Evolutionary conservation across 2,329 filamentous ascomycete species (phyloP).

Genomic region (Trichoderma citrinoviride): DNA sequence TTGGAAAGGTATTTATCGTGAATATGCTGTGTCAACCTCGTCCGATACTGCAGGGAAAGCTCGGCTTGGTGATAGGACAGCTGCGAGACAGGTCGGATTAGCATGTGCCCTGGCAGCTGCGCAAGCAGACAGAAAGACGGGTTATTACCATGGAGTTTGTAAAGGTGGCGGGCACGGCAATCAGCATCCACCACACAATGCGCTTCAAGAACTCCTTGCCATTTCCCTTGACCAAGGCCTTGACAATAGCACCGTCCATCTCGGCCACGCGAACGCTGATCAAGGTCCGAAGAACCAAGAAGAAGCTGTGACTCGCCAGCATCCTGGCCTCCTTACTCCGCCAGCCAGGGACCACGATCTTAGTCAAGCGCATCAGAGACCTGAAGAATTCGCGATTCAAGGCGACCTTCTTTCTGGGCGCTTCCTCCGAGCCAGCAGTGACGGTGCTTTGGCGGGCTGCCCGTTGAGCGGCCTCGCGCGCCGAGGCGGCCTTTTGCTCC

Average conservation of each 20-base stretch:
- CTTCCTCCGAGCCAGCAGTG: slow-evolving; percentile 38
- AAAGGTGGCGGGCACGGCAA: slow-evolving; percentile 92
- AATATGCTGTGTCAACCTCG: slow-evolving; percentile 87
- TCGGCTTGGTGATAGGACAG: slow-evolving; percentile 96
- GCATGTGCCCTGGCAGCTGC: background rate
- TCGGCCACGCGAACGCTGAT: slow-evolving; percentile 96
- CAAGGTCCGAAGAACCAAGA: slow-evolving; percentile 83
- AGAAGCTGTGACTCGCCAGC: slow-evolving; percentile 87
- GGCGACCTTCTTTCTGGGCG: slow-evolving; percentile 76
- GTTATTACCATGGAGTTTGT: slow-evolving; percentile 91
- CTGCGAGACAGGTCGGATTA: slow-evolving; percentile 42
- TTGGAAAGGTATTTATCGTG: slow-evolving; percentile 96
- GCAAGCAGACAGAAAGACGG: background rate
- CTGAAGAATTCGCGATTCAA: slow-evolving; percentile 80
- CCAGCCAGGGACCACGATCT: slow-evolving; percentile 89
- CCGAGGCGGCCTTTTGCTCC: slow-evolving; percentile 84
- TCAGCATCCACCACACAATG: slow-evolving; percentile 97
- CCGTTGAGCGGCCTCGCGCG: slow-evolving; percentile 60
- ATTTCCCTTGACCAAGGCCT: slow-evolving; percentile 84
- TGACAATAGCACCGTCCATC: slow-evolving; percentile 90
- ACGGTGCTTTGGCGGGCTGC: slow-evolving; percentile 49
- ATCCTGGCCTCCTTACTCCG: slow-evolving; percentile 83
- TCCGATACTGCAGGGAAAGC: slow-evolving; percentile 87
- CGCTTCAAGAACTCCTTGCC: slow-evolving; percentile 85
- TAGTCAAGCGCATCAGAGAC: slow-evolving; percentile 72